Conservation (phyloP, 441 rosid species). For the Gossypium aridum region DNA sequence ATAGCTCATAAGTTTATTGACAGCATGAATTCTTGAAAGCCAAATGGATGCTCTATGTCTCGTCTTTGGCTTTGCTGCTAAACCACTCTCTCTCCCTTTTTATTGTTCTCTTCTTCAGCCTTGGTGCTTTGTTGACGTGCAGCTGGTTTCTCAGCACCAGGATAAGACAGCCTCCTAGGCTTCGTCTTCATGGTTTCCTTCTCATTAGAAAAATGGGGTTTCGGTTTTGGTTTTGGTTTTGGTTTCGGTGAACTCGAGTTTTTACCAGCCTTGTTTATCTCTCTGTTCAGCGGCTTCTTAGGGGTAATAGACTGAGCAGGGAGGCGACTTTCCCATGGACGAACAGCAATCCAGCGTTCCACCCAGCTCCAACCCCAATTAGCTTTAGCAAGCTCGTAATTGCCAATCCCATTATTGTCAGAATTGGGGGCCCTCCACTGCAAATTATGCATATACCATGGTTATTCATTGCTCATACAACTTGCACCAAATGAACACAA, state of each 20-base stretch:
- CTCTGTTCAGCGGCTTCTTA: slow-evolving; percentile 42
- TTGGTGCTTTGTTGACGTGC: slow-evolving; percentile 16
- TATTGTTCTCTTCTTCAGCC: slow-evolving; percentile 20
- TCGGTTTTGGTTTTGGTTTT: no score
- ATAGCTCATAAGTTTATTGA: background rate
- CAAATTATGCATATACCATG: slow-evolving; percentile 13
- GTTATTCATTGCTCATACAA: background rate
- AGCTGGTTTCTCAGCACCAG: slow-evolving; percentile 39
- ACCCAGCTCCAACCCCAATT: slow-evolving; percentile 98
- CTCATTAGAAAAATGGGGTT: slow-evolving; percentile 30
- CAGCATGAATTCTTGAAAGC: slow-evolving; percentile 5
- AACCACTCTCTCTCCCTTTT: slow-evolving; percentile 19
- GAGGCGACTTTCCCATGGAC: slow-evolving; percentile 86
- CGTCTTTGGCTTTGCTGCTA: slow-evolving; percentile 10
- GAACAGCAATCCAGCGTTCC: slow-evolving; percentile 85
- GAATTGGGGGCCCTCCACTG: slow-evolving; percentile 81
- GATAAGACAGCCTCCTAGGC: slow-evolving; percentile 61
- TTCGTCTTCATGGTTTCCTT: slow-evolving; percentile 30
- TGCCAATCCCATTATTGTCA: slow-evolving; percentile 37
- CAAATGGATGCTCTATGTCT: background rate
- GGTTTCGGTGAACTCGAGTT: slow-evolving; percentile 37
- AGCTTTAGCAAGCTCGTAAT: slow-evolving; percentile 55
- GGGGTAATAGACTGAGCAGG: slow-evolving; percentile 40
- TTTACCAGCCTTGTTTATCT: slow-evolving; percentile 31
- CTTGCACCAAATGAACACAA: background rate